phyloP scores from a whole-genome alignment of 2,329 filamentous ascomycete genomes.

The Microdochium paspali region DNA sequence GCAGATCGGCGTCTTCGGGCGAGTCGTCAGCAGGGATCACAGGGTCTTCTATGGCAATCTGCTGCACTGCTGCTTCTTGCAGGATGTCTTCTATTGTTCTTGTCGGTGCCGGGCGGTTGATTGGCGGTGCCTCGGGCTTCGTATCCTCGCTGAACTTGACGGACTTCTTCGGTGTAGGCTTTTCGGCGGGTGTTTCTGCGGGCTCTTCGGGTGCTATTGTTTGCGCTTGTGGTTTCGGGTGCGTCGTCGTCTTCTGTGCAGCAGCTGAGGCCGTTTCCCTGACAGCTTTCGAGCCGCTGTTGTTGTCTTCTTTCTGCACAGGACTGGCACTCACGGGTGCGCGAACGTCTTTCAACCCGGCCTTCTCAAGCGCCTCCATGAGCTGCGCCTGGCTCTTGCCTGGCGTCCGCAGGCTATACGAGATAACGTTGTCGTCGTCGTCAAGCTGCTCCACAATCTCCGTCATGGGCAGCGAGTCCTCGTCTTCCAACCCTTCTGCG shows the following conservation, averaged over 20 bases:
- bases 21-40: slow-evolving; percentile 67
- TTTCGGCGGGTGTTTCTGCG: slow-evolving; percentile 1
- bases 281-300: not conserved
- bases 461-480: slow-evolving; percentile 67
- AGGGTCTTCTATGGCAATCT: slow-evolving; percentile 34
- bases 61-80: slow-evolving; percentile 17
- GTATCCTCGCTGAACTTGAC: slow-evolving; percentile 57
- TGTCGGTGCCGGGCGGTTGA: slow-evolving; percentile 15
- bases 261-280: not conserved
- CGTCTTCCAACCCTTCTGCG: slow-evolving; percentile 54
- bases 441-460: slow-evolving; percentile 92
- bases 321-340: slow-evolving; percentile 14
- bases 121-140: slow-evolving; percentile 27
- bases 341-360: slow-evolving; percentile 48
- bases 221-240: not conserved
- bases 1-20: slow-evolving; percentile 67
- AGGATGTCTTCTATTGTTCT: not conserved
- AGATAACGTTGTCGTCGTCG: slow-evolving; percentile 78
- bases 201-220: not conserved
- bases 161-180: slow-evolving; percentile 34
- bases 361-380: slow-evolving; percentile 64
- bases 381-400: slow-evolving; percentile 59
- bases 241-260: not conserved
- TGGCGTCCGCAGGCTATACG: slow-evolving; percentile 55
- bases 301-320: slow-evolving; percentile 5